Evolutionary conservation across 2,329 filamentous ascomycete genomes (phyloP).

Genomic region (Elsinoe australis): DNA sequence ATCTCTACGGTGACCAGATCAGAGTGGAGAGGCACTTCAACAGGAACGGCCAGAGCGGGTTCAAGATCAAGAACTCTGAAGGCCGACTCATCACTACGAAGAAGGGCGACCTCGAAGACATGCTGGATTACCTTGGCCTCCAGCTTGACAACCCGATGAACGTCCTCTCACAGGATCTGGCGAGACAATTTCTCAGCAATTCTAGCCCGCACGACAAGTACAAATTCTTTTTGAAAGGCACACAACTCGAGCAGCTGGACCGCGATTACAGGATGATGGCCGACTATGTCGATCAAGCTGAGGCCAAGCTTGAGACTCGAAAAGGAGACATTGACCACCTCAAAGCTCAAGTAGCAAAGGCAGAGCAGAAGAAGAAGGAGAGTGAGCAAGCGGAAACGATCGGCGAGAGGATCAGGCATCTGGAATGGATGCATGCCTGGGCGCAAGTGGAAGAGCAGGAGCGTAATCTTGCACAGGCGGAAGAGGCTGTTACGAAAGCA

Average conservation of each 20-base stretch:
- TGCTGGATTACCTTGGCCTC: slow-evolving; percentile 84
- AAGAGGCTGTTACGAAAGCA: slow-evolving; percentile 28
- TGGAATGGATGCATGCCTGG: slow-evolving; percentile 71
- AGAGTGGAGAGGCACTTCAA: slow-evolving; percentile 87
- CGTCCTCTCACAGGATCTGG: slow-evolving; percentile 89
- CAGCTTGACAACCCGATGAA: slow-evolving; percentile 97
- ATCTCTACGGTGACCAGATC: slow-evolving; percentile 76
- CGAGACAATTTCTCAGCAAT: slow-evolving; percentile 82
- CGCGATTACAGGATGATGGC: slow-evolving; percentile 82
- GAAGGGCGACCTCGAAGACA: slow-evolving; percentile 80
- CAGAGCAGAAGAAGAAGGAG: slow-evolving; percentile 56
- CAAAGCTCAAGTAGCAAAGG: slow-evolving; percentile 52
- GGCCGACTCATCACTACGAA: slow-evolving; percentile 70
- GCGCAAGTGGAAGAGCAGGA: slow-evolving; percentile 75
- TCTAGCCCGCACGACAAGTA: slow-evolving; percentile 82
- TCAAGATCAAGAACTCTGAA: slow-evolving; percentile 72
- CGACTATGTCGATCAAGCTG: slow-evolving; percentile 66
- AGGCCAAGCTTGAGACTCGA: slow-evolving; percentile 54
- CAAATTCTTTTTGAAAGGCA: slow-evolving; percentile 91
- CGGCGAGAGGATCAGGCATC: slow-evolving; percentile 51
- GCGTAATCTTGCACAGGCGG: slow-evolving; percentile 26
- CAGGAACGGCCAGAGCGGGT: slow-evolving; percentile 64
- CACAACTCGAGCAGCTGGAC: slow-evolving; percentile 85
- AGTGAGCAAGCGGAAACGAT: slow-evolving; percentile 61
- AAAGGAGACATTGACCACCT: slow-evolving; percentile 56